Evolutionary conservation across 805 yeast species (phyloP).

Genomic region (Candida ortonii): DNA sequence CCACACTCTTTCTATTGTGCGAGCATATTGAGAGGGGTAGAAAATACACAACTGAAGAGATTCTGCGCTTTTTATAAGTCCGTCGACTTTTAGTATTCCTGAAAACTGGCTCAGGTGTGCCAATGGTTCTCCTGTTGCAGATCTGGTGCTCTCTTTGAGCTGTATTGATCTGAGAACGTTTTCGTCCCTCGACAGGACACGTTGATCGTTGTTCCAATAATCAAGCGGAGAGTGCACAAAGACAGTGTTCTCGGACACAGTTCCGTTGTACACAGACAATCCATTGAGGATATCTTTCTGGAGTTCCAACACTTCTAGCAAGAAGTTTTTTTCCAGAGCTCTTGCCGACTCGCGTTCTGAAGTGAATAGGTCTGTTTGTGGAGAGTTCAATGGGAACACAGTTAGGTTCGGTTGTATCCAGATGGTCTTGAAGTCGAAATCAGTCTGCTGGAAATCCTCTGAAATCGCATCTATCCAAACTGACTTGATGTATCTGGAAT

Average conservation of each 20-base stretch:
- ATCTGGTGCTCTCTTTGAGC: constrained; percentile 20
- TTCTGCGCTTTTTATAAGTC: constrained; percentile 40
- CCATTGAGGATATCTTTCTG: constrained; percentile 34
- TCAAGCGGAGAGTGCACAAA: constrained; percentile 40
- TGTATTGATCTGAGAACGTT: constrained; percentile 41
- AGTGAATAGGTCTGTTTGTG: not conserved
- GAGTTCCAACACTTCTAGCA: constrained; percentile 33
- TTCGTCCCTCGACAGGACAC: constrained; percentile 30
- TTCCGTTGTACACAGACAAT: constrained; percentile 10
- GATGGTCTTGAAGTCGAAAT: constrained; percentile 33
- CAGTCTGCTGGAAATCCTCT: constrained; percentile 8
- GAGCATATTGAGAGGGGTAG: constrained; percentile 18
- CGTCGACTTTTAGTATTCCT: constrained; percentile 42
- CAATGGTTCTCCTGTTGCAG: constrained; percentile 26
- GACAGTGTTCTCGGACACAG: constrained; percentile 7
- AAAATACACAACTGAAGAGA: constrained; percentile 37
- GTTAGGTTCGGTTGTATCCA: constrained; percentile 31
- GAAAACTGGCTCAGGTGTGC: constrained; percentile 33
- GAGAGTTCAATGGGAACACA: constrained; percentile 18
- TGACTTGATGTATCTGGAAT: constrained; percentile 15
- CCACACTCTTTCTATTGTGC: constrained; percentile 28
- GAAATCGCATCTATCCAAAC: constrained; percentile 15
- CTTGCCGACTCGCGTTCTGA: constrained; percentile 13
- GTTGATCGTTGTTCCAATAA: constrained; percentile 40
- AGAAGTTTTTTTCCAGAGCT: constrained; percentile 37